A percentile compares a stretch with the other conserved stretches of the same genome.
These are phyloP conservation scores for Annulohypoxylon moriforme DNA, from an alignment of 495 filamentous ascomycete species.

Conservation along the genomic window DNA sequence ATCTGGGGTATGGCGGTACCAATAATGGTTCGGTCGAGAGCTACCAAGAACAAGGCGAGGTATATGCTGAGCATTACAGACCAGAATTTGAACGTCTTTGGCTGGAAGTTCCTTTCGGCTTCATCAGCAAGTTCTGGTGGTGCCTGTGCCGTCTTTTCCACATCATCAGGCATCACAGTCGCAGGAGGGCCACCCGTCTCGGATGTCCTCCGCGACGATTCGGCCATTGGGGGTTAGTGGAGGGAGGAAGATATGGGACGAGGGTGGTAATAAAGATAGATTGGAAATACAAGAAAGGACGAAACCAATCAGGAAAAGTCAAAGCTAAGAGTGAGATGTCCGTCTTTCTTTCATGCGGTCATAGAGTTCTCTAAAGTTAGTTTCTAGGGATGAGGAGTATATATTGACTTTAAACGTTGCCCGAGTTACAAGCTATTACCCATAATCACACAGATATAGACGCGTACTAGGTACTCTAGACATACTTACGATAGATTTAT, in stretches of 20 bases:
- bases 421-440: neutral
- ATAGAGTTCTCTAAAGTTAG: constrained; percentile 2
- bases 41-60: constrained; percentile 60
- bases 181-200: constrained; percentile 30
- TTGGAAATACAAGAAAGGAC: neutral
- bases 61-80: constrained; percentile 60
- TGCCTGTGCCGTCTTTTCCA: constrained; percentile 36
- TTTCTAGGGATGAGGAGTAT: neutral
- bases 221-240: constrained; percentile 30
- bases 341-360: constrained; percentile 3
- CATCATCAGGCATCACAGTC: constrained; percentile 43
- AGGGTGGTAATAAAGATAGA: constrained; percentile 7
- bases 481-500: constrained; percentile 7
- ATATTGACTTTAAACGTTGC: constrained; percentile 1
- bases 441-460: neutral
- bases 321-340: constrained; percentile 10
- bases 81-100: constrained; percentile 59
- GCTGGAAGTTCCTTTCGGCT: constrained; percentile 53
- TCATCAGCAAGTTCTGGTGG: constrained; percentile 31
- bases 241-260: neutral
- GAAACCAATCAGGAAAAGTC: constrained; percentile 10
- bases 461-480: neutral
- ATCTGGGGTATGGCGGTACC: constrained; percentile 66
- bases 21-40: constrained; percentile 65
- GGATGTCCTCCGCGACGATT: constrained; percentile 32